phyloP scores from a whole-genome alignment of 495 filamentous ascomycete genomes.

The Aspergillus funiculosus region DNA sequence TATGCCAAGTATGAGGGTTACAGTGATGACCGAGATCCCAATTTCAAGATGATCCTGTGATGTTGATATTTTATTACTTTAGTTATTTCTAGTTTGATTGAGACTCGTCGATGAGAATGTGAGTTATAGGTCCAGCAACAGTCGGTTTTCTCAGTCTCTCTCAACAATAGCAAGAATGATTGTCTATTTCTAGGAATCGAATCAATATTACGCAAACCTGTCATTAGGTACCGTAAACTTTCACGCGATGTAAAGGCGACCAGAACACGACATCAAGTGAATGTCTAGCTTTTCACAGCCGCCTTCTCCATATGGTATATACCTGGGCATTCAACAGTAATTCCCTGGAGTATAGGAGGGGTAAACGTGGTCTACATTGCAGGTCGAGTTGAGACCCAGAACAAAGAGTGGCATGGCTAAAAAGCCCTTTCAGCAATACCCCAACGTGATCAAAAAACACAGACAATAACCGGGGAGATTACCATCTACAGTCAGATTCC shows the following conservation, averaged over 20 bases:
- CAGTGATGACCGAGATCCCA: constrained; percentile 61
- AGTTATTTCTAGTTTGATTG: no score
- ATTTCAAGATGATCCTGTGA: constrained; percentile 57
- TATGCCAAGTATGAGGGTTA: constrained; percentile 53
- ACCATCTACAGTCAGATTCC: constrained; percentile 7
- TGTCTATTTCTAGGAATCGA: no score
- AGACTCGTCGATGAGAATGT: not conserved
- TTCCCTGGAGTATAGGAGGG: not conserved
- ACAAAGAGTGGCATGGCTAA: constrained; percentile 4
- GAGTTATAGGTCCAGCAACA: not conserved
- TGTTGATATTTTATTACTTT: not conserved
- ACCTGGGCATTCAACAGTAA: constrained; percentile 7
- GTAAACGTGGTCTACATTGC: constrained; percentile 8
- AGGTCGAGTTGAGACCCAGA: not conserved
- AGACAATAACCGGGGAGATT: no score
- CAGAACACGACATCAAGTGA: no score
- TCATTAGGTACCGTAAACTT: no score
- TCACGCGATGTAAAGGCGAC: no score
- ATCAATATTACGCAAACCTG: no score
- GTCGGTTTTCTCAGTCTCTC: no score
- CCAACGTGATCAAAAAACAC: not conserved
- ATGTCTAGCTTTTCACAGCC: no score
- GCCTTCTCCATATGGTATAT: no score
- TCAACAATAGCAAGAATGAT: no score
- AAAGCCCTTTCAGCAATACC: not conserved